phyloP scores from a whole-genome alignment of 768 basidiomycete genomes.

The Epithele typhae region DNA sequence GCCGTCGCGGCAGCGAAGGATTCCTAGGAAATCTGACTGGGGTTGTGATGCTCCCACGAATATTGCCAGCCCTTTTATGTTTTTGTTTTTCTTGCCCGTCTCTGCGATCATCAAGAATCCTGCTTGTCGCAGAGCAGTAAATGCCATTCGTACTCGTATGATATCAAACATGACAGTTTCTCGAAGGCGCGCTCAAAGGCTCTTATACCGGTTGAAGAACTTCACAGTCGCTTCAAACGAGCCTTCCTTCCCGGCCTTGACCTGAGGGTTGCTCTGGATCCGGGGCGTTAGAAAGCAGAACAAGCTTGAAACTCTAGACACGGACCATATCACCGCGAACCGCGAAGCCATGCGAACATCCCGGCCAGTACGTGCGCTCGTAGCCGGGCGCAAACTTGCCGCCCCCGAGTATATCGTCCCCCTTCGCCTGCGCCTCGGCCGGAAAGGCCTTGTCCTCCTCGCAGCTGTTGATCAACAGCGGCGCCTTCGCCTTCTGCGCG shows the following conservation, averaged over 20 bases:
- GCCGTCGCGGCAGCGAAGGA: no score
- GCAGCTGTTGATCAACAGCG: slow-evolving; percentile 66
- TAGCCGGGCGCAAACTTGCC: slow-evolving; percentile 25
- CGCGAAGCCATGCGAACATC: slow-evolving; percentile 27
- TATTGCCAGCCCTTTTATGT: no score
- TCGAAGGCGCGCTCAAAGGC: no score
- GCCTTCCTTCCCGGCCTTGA: slow-evolving; percentile 59
- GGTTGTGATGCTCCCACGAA: no score
- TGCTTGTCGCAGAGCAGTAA: no score
- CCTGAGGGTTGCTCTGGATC: slow-evolving; percentile 34
- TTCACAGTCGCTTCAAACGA: slow-evolving; percentile 51
- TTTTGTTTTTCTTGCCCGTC: no score
- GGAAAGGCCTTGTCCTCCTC: slow-evolving; percentile 49
- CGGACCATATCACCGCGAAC: slow-evolving; percentile 33
- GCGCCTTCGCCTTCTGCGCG: slow-evolving; percentile 36
- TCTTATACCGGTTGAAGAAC: slow-evolving; percentile 39
- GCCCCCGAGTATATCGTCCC: slow-evolving; percentile 33
- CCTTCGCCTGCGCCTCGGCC: slow-evolving; percentile 30
- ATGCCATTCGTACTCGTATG: no score
- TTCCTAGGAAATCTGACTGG: no score
- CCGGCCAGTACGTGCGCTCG: slow-evolving; percentile 17
- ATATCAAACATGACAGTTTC: no score
- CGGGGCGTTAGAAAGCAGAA: neutral
- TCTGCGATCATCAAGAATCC: no score
- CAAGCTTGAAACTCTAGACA: neutral